These are phyloP conservation scores for Przewalskia tangutica DNA, from an alignment of 257 asterid species.

Conservation along the genomic window DNA sequence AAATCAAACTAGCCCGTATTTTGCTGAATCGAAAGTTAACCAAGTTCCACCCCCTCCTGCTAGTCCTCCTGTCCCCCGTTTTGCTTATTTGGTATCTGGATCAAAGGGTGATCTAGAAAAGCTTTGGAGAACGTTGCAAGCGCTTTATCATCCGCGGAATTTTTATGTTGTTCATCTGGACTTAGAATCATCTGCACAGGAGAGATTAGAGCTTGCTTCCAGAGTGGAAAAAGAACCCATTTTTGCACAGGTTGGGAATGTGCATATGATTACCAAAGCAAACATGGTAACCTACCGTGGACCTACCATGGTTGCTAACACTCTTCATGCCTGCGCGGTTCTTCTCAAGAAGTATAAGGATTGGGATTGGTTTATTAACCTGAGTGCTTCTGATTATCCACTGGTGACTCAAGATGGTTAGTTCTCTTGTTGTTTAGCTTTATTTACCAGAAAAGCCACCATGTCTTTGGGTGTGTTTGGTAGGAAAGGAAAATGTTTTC, in stretches of 20 bases:
- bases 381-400: constrained; percentile 99
- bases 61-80: constrained; percentile 53
- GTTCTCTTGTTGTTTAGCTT: not conserved
- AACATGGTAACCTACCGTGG: constrained; percentile 93
- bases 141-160: constrained; percentile 82
- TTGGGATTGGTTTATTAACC: constrained; percentile 98
- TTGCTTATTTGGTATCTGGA: constrained; percentile 80
- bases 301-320: constrained; percentile 92
- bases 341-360: constrained; percentile 62
- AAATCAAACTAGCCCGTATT: constrained; percentile 26
- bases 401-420: constrained; percentile 96
- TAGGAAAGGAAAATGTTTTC: too few species aligned
- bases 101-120: constrained; percentile 79
- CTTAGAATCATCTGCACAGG: constrained; percentile 67
- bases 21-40: constrained; percentile 34
- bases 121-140: constrained; percentile 78
- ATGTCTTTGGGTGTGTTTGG: too few species aligned
- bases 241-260: constrained; percentile 57
- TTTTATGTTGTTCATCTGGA: constrained; percentile 87
- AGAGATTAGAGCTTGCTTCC: constrained; percentile 56
- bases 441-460: too few species aligned
- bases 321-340: constrained; percentile 92
- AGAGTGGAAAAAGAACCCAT: constrained; percentile 48
- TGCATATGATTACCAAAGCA: constrained; percentile 56
- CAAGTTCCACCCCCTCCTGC: constrained; percentile 43